Conservation (phyloP, 768 basidiomycete species). For the Xerocomellus chrysenteron region DNA sequence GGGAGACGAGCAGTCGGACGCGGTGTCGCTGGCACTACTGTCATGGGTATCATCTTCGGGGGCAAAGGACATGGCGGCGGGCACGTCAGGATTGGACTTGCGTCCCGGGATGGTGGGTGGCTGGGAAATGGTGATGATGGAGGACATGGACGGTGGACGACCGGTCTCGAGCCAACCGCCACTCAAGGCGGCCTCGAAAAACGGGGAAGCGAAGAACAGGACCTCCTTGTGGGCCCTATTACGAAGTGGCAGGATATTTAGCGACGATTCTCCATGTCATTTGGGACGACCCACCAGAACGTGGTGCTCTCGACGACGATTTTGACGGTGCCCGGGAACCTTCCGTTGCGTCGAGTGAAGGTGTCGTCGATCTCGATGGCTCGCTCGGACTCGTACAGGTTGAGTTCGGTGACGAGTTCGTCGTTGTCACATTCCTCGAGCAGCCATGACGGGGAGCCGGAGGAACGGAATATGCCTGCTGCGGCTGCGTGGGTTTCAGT, state of each 20-base stretch:
- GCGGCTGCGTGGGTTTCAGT: slow-evolving; percentile 89
- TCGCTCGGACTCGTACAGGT: slow-evolving; percentile 62
- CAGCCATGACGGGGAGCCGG: slow-evolving; percentile 78
- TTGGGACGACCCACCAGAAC: slow-evolving; percentile 67
- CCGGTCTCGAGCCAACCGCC: slow-evolving; percentile 93
- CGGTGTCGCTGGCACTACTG: slow-evolving; percentile 23
- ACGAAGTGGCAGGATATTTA: slow-evolving; percentile 1
- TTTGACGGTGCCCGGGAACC: slow-evolving; percentile 85
- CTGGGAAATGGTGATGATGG: slow-evolving; percentile 82
- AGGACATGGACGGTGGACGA: slow-evolving; percentile 74
- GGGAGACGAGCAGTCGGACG: slow-evolving; percentile 43
- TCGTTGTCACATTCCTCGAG: slow-evolving; percentile 73
- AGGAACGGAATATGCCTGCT: slow-evolving; percentile 77
- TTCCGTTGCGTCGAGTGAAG: slow-evolving; percentile 57
- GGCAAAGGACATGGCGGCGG: slow-evolving; percentile 61
- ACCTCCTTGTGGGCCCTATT: slow-evolving; percentile 89
- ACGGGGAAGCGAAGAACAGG: slow-evolving; percentile 89
- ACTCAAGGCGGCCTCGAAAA: slow-evolving; percentile 88
- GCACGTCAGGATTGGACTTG: slow-evolving; percentile 39
- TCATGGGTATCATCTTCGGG: slow-evolving; percentile 49
- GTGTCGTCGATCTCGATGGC: slow-evolving; percentile 80
- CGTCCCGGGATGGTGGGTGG: slow-evolving; percentile 59
- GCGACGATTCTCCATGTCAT: slow-evolving; percentile 3
- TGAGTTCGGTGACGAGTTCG: slow-evolving; percentile 67
- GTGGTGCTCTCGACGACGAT: slow-evolving; percentile 86